Conservation (phyloP, 345 rosid genomes). For the Toxicodendron radicans region DNA sequence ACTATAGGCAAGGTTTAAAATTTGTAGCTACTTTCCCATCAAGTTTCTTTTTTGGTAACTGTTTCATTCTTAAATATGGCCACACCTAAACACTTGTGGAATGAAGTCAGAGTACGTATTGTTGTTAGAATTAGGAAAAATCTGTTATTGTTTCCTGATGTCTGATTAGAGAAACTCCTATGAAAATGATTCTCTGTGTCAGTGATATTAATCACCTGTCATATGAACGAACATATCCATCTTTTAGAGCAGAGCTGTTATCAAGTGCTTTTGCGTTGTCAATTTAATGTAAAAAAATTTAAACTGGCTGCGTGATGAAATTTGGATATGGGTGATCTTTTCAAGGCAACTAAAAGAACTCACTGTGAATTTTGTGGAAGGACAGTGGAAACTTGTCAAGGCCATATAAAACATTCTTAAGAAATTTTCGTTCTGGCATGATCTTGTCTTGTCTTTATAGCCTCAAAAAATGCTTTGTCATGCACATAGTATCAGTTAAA, state of each 20-base stretch:
- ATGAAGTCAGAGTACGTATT: not conserved
- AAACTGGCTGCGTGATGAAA: not conserved
- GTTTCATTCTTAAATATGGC: conserved; percentile 12
- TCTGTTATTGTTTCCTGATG: not conserved
- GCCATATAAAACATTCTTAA: not conserved
- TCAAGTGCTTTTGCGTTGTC: not conserved
- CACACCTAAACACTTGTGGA: not conserved
- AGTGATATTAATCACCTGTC: not conserved
- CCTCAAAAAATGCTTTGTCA: not conserved
- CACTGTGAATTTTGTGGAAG: not conserved
- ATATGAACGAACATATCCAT: not conserved
- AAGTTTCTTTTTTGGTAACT: not conserved
- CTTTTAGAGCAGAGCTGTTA: not conserved
- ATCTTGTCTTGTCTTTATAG: not conserved
- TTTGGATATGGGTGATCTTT: not conserved
- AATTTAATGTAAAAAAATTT: not conserved
- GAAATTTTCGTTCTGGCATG: not conserved
- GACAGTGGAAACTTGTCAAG: not conserved
- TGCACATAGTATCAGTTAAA: not conserved
- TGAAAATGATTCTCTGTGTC: not conserved
- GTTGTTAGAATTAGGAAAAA: not conserved
- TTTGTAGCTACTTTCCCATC: not conserved
- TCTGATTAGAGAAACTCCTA: not conserved
- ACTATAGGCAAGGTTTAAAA: not conserved
- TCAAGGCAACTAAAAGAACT: not conserved